phyloP scores from a whole-genome alignment of 371 early-diverging fungal species.

The Choanephora cucurbitarum region DNA sequence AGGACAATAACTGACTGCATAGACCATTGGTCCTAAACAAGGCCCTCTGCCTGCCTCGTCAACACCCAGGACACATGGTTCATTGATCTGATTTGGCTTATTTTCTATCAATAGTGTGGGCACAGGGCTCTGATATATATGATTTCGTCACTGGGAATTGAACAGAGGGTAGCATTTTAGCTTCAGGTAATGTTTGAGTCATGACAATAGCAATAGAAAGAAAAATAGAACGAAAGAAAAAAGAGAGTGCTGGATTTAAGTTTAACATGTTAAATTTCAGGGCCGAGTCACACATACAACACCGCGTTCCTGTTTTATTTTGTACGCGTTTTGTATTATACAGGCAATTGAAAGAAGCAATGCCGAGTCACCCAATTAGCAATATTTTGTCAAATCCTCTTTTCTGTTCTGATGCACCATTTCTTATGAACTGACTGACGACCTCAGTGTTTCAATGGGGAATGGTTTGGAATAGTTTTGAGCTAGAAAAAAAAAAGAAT shows the following conservation, averaged over 20 bases:
- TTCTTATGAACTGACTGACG: too few relatives aligned
- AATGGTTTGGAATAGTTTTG: too few relatives aligned
- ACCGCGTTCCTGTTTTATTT: background rate
- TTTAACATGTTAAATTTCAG: background rate
- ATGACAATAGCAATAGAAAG: background rate
- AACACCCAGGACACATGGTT: slow-evolving; percentile 87
- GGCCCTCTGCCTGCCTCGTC: slow-evolving; percentile 99
- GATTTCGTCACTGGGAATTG: slow-evolving; percentile 39
- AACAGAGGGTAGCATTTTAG: slow-evolving; percentile 36
- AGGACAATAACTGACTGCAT: slow-evolving; percentile 83
- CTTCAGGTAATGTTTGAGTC: background rate
- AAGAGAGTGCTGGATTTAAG: too few relatives aligned
- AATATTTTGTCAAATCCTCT: background rate
- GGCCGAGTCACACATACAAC: background rate
- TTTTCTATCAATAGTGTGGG: slow-evolving; percentile 27
- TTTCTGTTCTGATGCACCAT: too few relatives aligned
- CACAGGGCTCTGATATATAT: slow-evolving; percentile 36
- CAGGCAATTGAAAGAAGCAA: too few relatives aligned
- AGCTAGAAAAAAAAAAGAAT: too few relatives aligned
- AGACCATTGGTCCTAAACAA: slow-evolving; percentile 98
- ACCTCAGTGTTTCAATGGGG: too few relatives aligned
- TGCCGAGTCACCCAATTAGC: too few relatives aligned
- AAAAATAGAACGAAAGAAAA: background rate
- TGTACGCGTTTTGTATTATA: background rate
- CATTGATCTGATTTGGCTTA: slow-evolving; percentile 19